phyloP scores from a whole-genome alignment of 179 eudicot species.

The Spinacia oleracea region DNA sequence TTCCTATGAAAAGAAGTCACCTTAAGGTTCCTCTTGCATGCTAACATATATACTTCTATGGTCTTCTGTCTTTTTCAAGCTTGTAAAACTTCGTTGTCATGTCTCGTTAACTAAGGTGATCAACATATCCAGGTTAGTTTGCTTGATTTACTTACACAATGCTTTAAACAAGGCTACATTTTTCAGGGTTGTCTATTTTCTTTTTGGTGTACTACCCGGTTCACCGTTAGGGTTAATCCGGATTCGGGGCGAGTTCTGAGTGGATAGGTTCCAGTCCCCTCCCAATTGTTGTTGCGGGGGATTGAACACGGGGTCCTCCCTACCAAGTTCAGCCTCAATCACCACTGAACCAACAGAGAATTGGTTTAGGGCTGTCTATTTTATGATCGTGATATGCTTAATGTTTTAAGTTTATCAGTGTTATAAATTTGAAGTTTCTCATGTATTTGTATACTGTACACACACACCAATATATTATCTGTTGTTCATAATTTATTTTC shows the following conservation, averaged over 20 bases:
- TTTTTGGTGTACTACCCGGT: no score
- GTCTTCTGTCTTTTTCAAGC: not conserved
- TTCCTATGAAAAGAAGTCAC: constrained; percentile 1
- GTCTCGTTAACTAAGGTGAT: not conserved
- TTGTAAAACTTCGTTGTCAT: not conserved
- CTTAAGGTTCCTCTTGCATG: not conserved
- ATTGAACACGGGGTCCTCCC: no score
- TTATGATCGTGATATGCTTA: not conserved
- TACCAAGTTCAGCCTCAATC: no score
- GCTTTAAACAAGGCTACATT: not conserved
- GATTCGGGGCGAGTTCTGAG: no score
- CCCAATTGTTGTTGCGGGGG: no score
- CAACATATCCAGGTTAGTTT: not conserved
- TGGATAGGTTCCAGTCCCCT: no score
- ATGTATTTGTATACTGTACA: no score
- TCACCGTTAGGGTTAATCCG: no score
- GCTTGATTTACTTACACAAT: not conserved
- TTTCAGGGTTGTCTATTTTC: not conserved
- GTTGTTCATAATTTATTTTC: no score
- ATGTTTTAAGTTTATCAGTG: no score
- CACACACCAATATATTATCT: not conserved
- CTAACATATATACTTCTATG: not conserved
- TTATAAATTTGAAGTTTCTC: not conserved
- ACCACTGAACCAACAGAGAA: no score
- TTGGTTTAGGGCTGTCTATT: not conserved